Evolutionary conservation across 2,329 filamentous ascomycete genomes (phyloP).

Genomic region (Exophiala oligosperma): DNA sequence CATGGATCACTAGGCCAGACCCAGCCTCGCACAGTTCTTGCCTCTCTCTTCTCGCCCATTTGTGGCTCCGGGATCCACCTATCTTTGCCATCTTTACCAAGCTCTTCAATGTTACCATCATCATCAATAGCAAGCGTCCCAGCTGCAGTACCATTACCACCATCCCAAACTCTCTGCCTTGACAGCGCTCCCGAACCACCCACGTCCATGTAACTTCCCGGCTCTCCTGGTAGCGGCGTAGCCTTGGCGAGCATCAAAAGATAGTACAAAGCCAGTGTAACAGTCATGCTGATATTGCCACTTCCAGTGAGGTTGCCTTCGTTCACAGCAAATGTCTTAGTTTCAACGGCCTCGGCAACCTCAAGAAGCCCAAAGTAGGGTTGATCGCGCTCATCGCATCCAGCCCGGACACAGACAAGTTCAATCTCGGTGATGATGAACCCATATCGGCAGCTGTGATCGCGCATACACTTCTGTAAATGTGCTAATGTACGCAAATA

Average conservation of each 20-base stretch:
- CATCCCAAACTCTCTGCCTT: conserved; percentile 51
- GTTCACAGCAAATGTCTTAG: conserved; percentile 42
- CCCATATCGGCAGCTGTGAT: conserved; percentile 88
- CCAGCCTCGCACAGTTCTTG: conserved; percentile 62
- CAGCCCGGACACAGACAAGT: conserved; percentile 83
- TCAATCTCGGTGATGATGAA: conserved; percentile 98
- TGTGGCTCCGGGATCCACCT: conserved; percentile 63
- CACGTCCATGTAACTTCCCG: conserved; percentile 60
- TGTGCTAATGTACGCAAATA: conserved; percentile 86
- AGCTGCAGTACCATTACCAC: conserved; percentile 10
- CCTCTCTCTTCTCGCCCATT: conserved; percentile 60
- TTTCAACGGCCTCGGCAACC: conserved; percentile 59
- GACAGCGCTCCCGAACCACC: conserved; percentile 59
- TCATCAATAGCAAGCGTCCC: conserved; percentile 19
- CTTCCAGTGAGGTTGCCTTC: conserved; percentile 10
- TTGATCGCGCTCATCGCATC: conserved; percentile 60
- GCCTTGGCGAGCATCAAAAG: conserved; percentile 66
- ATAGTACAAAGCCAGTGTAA: conserved; percentile 62
- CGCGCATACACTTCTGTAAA: conserved; percentile 87
- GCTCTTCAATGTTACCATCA: conserved; percentile 27
- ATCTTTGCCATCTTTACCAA: conserved; percentile 51
- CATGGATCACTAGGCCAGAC: conserved; percentile 62
- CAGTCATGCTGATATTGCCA: conserved; percentile 50
- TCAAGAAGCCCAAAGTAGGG: conserved; percentile 91
- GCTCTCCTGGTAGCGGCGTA: conserved; percentile 57